Conservation (phyloP, 352 stramenopile genomes). For the Saprolegnia diclina region DNA sequence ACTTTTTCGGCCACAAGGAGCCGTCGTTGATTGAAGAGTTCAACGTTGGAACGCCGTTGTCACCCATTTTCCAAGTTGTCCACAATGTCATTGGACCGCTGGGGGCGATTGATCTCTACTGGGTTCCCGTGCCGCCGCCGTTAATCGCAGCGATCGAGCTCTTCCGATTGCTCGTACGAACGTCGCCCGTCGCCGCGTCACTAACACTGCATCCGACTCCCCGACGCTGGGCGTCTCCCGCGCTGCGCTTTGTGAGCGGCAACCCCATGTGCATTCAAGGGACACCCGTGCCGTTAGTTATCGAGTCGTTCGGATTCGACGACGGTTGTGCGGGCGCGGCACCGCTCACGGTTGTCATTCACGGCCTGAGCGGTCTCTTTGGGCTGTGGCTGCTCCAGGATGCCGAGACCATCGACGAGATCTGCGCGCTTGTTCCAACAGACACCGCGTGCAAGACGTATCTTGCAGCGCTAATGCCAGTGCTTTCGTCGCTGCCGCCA, state of each 20-base stretch:
- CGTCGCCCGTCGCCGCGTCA: not conserved
- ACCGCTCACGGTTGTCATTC: not conserved
- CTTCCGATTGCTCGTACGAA: not conserved
- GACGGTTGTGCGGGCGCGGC: not conserved
- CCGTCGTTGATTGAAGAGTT: not conserved
- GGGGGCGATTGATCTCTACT: conserved; percentile 2
- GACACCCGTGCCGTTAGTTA: not conserved
- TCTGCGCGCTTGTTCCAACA: too few species aligned
- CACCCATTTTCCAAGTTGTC: not conserved
- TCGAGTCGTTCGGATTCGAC: conserved; percentile 20
- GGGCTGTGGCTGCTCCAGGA: not conserved
- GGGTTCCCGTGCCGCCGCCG: not conserved
- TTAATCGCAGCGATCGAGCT: not conserved
- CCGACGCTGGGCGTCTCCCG: too few species aligned
- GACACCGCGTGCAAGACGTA: not conserved
- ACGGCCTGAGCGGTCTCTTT: not conserved
- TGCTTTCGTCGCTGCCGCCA: not conserved
- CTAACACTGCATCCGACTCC: not conserved
- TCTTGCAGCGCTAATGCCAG: not conserved
- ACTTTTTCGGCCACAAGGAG: not conserved
- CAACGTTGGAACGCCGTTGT: not conserved
- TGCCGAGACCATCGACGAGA: not conserved
- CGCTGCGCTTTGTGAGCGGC: not conserved
- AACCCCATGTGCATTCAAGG: conserved; percentile 16
- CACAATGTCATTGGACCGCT: not conserved